A percentile compares a stretch with the other conserved stretches of the same genome.
Evolutionary conservation across 2,329 filamentous ascomycete genomes (phyloP).

Genomic region (Paraconiothyrium sp.): DNA sequence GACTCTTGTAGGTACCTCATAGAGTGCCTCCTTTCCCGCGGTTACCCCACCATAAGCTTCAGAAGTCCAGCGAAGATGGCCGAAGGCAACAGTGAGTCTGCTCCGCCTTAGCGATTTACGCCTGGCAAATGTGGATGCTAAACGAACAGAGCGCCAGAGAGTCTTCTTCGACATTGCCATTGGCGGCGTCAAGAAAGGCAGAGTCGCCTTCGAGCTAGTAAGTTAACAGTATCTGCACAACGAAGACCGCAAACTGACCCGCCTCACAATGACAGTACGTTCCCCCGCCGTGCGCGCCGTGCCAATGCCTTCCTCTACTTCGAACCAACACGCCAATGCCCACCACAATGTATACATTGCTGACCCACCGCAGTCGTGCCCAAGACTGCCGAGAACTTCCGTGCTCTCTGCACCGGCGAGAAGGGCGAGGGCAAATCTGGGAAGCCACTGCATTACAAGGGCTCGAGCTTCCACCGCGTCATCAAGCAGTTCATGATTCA

Average conservation of each 20-base stretch:
- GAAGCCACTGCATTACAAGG: constrained; percentile 91
- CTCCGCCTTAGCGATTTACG: background rate
- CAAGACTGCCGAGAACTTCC: constrained; percentile 97
- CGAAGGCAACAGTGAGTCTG: constrained; percentile 9
- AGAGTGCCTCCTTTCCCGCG: constrained; percentile 26
- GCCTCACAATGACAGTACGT: constrained; percentile 50
- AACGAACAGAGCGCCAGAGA: constrained; percentile 69
- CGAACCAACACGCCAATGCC: background rate
- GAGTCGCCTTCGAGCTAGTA: constrained; percentile 86
- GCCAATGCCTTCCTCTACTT: background rate
- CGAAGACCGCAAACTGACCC: constrained; percentile 22
- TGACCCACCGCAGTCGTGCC: constrained; percentile 70
- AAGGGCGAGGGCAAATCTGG: constrained; percentile 84
- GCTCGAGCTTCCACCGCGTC: constrained; percentile 90
- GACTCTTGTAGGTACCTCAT: background rate
- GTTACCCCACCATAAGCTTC: constrained; percentile 16
- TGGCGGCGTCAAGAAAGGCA: constrained; percentile 75
- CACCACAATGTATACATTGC: constrained; percentile 6
- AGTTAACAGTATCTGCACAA: constrained; percentile 37
- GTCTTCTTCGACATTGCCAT: constrained; percentile 96
- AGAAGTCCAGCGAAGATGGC: constrained; percentile 5
- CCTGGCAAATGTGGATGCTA: background rate
- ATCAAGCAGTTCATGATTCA: constrained; percentile 99
- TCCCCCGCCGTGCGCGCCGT: background rate
- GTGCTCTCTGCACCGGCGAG: constrained; percentile 91